Base-by-base conservation (phyloP, 306 rosid species). In the Acacia confusa region DNA sequence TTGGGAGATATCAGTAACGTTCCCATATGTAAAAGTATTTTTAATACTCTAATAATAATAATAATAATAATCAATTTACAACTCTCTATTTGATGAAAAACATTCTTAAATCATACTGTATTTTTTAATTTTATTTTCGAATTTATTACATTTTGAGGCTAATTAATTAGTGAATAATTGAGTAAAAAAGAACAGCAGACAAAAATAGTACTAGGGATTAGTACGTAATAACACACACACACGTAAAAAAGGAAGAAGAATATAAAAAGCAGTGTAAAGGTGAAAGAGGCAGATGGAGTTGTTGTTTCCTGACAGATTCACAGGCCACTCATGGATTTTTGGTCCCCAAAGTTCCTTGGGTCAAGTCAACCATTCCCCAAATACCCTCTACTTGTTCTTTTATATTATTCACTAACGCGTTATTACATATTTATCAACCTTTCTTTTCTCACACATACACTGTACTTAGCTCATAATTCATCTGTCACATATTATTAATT, bases 391-490 rank as follows among this genome's bases (percentile, higher is more conserved):
- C 40, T 60, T 76, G 20, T 2, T 70, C 15, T 61, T 61, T 69
- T 34, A 12, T 47, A 9, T 47, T 47, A 47, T 11, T 47, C 52
- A 47, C 19, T 47, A 19, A 47, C 52, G 3, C 52, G 19, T 47
- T 47, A 47, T 14, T 10, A 47, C 16, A 13, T 47, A 2, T 11
- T 47, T 4, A 14, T 47, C 15, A 7, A 44, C 48, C 11, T 5
- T 7, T 12, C 47, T 44, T 44, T 44, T 30, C 34, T 30, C 34
- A 76, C 19, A 30, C 82, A 74, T 83, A 76, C 82, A 65, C 30
- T 16, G 65, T 22, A 58, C 32, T 58, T 58, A 11, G 65, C 14
- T 20, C 7, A 52, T 52, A 52, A 52, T 13, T 44, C 3, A 12
- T 48, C 55, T 48, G n/a, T 48, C 3, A 48, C 4, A 4, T 48